phyloP scores from a whole-genome alignment of 2,329 filamentous ascomycete species.

The Apiospora kogelbergensis region DNA sequence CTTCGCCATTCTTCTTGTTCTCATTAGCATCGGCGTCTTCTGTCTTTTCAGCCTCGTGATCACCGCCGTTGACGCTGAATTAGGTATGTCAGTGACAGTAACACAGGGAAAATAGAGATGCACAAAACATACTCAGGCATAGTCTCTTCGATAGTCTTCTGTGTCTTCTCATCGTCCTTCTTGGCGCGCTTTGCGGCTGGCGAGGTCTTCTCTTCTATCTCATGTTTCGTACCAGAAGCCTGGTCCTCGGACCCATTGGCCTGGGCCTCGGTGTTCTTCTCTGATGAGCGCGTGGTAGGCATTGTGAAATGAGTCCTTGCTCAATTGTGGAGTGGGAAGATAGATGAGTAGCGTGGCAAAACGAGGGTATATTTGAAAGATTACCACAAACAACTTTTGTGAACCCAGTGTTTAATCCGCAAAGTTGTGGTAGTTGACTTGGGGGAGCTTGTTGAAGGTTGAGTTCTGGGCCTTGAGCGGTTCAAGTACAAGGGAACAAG shows the following conservation, averaged over 20 bases:
- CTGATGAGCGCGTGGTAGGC: neutral
- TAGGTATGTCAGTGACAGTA: neutral
- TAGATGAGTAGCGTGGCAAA: neutral
- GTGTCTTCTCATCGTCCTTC: constrained; percentile 36
- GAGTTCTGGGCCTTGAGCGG: neutral
- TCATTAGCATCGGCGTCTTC: constrained; percentile 34
- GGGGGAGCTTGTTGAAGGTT: neutral
- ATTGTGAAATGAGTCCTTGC: neutral
- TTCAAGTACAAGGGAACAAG: neutral
- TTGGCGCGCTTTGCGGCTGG: constrained; percentile 41
- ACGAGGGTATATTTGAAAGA: neutral
- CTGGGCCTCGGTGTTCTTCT: constrained; percentile 58
- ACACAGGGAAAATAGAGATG: too few relatives aligned
- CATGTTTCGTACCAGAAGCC: constrained; percentile 35
- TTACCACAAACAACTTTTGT: too few relatives aligned
- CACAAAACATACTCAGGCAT: constrained; percentile 31
- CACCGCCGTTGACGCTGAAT: neutral
- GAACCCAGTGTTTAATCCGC: too few relatives aligned
- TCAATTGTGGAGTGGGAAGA: neutral
- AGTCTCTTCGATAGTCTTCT: constrained; percentile 54
- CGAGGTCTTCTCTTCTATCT: constrained; percentile 30
- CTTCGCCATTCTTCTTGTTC: constrained; percentile 37
- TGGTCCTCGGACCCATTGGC: constrained; percentile 7
- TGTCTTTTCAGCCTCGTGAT: constrained; percentile 4
- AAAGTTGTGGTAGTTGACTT: neutral